Evolutionary conservation across 768 basidiomycete species (phyloP).

Genomic region (Suillus hirtellus): DNA sequence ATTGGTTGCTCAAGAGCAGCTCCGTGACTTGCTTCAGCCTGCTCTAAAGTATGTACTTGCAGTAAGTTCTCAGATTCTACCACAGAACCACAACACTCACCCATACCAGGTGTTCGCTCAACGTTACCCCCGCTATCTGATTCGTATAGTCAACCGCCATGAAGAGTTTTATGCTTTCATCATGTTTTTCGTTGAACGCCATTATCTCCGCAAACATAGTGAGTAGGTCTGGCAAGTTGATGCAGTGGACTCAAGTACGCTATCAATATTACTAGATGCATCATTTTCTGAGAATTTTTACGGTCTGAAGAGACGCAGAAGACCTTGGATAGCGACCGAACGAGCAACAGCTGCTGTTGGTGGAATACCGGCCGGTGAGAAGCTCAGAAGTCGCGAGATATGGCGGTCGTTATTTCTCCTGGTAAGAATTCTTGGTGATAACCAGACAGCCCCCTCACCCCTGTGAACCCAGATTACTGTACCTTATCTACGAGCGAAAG

Average conservation of each 20-base stretch:
- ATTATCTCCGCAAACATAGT: constrained; percentile 90
- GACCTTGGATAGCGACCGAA: constrained; percentile 69
- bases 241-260: background rate
- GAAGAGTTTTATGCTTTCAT: constrained; percentile 93
- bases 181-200: constrained; percentile 87
- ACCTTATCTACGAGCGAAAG: constrained; percentile 87
- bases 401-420: constrained; percentile 78
- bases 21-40: constrained; percentile 89
- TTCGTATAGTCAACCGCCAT: constrained; percentile 90
- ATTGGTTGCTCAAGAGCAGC: constrained; percentile 90
- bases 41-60: constrained; percentile 92
- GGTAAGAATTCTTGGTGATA: constrained; percentile 45
- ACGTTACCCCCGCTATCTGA: constrained; percentile 87
- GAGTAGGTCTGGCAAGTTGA: constrained; percentile 24
- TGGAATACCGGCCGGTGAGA: constrained; percentile 63
- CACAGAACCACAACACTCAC: background rate
- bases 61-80: constrained; percentile 46
- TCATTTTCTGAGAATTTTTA: constrained; percentile 98
- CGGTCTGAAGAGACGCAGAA: constrained; percentile 78
- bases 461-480: constrained; percentile 59
- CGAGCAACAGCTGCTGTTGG: constrained; percentile 68
- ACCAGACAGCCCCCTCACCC: background rate
- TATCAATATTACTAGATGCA: constrained; percentile 55
- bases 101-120: constrained; percentile 86
- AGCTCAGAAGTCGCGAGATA: constrained; percentile 65